Conservation (phyloP, 2,329 filamentous ascomycete species). For the Ophiostoma piceae region DNA sequence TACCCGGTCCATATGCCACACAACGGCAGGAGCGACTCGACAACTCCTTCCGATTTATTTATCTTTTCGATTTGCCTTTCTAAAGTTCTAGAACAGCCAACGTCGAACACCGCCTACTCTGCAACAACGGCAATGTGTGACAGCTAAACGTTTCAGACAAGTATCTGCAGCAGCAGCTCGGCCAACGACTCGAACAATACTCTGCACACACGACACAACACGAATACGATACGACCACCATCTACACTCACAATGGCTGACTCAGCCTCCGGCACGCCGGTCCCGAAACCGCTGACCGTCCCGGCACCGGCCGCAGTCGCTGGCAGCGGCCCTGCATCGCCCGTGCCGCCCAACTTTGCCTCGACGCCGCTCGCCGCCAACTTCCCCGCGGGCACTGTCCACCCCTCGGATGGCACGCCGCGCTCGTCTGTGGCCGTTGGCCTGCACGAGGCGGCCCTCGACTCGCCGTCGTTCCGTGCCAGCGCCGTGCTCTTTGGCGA, state of each 20-base stretch:
- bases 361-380: background rate
- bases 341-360: background rate
- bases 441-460: slow-evolving; percentile 90
- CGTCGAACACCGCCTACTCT: no score
- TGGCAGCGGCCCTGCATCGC: background rate
- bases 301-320: background rate
- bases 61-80: background rate
- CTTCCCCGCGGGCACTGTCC: background rate
- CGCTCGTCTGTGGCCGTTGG: slow-evolving; percentile 61
- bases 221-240: background rate
- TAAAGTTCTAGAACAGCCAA: no score
- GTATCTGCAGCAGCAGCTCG: background rate
- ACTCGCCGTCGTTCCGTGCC: slow-evolving; percentile 92
- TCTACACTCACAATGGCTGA: slow-evolving; percentile 19
- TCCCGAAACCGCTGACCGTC: slow-evolving; percentile 16
- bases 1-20: background rate
- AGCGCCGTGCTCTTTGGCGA: slow-evolving; percentile 81
- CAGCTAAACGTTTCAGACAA: background rate
- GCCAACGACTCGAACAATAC: background rate
- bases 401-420: background rate
- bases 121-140: background rate
- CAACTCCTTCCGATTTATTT: background rate
- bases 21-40: background rate
- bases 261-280: slow-evolving; percentile 18
- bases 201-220: background rate